Base-by-base conservation (phyloP, 148 eudicot species). In the Hydrangea macrophylla region DNA sequence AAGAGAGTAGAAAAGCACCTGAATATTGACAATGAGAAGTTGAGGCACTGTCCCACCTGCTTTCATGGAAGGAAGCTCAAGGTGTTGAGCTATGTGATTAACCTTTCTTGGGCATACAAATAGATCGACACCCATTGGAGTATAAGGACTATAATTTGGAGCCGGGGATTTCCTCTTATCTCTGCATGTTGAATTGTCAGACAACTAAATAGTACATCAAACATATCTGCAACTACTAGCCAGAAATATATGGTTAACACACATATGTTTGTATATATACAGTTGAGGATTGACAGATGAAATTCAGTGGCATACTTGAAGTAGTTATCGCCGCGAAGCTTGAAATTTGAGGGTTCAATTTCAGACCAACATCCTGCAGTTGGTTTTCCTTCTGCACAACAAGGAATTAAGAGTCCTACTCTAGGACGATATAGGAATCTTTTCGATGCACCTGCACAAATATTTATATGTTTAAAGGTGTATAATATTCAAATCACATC, bases 51-150 rank as follows among this genome's bases (percentile, higher is more conserved):
- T 71, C 35, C 78, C 85, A n/a, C 81, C 81, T 36, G 58, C 59
- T 48, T 71, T 77, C 6, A 79, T 13, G 64, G 80, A 68, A 65
- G 97, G 97, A 68, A 89, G 86, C 70, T 89, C 97, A 53, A 92
- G 77, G 78, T 83, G 87, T 61, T 83, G 96, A 31, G 98, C 98
- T 60, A 92, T 85, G 72, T 92, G 98, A 71, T 85, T 83, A 33
- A 92, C 73, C 76, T 92, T 92, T 65, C 76, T 79, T 24, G 79
- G 83, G 70, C 83, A 82, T 57, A 69, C 54, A 77, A 87, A 92
- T 37, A 92, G 63, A 74, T 92, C 93, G 26, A 79, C 96, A 22
- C 98, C 98, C 69, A 89, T 73, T 32, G 98, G 91, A 32, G 59
- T 70, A 72, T 85, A 89, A 66, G 90, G 88, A 58, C 76, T 55